phyloP scores from a whole-genome alignment of 768 basidiomycete genomes.

The Boletus subparvulus region DNA sequence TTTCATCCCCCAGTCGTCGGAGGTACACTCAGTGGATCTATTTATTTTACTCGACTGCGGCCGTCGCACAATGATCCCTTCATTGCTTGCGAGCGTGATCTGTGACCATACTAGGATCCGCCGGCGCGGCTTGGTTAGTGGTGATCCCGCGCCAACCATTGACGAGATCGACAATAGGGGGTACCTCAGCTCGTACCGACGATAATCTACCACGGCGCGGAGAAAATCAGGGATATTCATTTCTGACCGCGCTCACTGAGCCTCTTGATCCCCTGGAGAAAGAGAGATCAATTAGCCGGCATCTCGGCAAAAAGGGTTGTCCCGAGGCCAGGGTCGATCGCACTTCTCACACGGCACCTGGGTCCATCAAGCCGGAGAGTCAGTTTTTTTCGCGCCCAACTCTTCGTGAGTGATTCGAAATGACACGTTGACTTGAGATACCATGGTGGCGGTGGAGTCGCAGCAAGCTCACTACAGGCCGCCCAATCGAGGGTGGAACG shows the following conservation, averaged over 20 bases:
- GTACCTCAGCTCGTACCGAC: background rate
- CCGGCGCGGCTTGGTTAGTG: no score
- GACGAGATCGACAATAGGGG: no score
- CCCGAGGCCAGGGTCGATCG: background rate
- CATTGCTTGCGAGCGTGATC: no score
- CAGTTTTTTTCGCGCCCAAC: background rate
- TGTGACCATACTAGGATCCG: no score
- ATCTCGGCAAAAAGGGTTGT: background rate
- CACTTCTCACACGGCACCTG: background rate
- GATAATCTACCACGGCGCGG: background rate
- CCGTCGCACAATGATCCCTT: no score
- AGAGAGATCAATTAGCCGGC: background rate
- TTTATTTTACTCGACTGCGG: no score
- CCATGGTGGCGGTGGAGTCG: background rate
- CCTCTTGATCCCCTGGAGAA: background rate
- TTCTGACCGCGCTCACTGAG: background rate
- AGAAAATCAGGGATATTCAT: background rate
- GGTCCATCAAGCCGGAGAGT: conserved; percentile 1
- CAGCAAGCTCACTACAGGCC: background rate
- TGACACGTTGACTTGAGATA: background rate
- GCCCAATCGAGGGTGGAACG: conserved; percentile 1
- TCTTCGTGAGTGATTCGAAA: background rate
- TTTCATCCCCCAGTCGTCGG: no score
- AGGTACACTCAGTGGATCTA: no score
- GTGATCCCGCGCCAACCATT: no score